phyloP scores from a whole-genome alignment of 495 filamentous ascomycete species.

The Penicillium robsamsonii region DNA sequence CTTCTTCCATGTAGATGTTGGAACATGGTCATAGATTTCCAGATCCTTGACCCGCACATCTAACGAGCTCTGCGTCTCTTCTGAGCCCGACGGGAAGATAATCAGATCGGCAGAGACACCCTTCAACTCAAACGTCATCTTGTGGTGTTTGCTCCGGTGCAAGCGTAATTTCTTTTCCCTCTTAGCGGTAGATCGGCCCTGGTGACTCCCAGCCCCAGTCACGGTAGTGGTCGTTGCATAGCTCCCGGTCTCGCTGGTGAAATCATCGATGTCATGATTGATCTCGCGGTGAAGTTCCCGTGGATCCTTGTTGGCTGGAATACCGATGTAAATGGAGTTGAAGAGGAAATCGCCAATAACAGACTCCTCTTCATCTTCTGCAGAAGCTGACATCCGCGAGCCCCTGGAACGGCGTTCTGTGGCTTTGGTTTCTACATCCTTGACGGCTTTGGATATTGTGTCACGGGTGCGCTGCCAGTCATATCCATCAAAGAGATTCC shows the following conservation, averaged over 20 bases:
- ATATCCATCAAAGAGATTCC: conserved; percentile 98
- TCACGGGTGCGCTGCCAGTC: conserved; percentile 91
- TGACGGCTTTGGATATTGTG: conserved; percentile 78
- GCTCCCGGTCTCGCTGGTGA: conserved; percentile 83
- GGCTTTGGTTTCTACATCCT: conserved; percentile 78
- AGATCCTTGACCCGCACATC: conserved; percentile 79
- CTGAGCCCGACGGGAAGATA: conserved; percentile 71
- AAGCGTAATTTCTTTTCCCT: conserved; percentile 65
- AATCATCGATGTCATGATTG: conserved; percentile 82
- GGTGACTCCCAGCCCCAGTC: conserved; percentile 57
- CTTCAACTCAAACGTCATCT: conserved; percentile 91
- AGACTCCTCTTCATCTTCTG: conserved; percentile 72
- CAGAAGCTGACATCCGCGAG: conserved; percentile 45
- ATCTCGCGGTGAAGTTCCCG: conserved; percentile 76
- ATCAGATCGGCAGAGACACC: conserved; percentile 83
- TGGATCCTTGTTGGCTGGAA: conserved; percentile 82
- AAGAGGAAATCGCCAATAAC: conserved; percentile 95
- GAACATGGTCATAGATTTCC: conserved; percentile 90
- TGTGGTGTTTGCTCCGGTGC: conserved; percentile 83
- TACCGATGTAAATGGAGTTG: conserved; percentile 97
- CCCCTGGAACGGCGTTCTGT: conserved; percentile 62
- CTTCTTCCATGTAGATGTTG: conserved; percentile 97
- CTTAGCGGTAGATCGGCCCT: conserved; percentile 43
- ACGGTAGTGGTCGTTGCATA: conserved; percentile 69
- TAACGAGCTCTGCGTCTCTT: conserved; percentile 81